These are phyloP conservation scores for Trichaptum fuscoviolaceum DNA, from an alignment of 768 basidiomycete genomes.

Conservation along the genomic window DNA sequence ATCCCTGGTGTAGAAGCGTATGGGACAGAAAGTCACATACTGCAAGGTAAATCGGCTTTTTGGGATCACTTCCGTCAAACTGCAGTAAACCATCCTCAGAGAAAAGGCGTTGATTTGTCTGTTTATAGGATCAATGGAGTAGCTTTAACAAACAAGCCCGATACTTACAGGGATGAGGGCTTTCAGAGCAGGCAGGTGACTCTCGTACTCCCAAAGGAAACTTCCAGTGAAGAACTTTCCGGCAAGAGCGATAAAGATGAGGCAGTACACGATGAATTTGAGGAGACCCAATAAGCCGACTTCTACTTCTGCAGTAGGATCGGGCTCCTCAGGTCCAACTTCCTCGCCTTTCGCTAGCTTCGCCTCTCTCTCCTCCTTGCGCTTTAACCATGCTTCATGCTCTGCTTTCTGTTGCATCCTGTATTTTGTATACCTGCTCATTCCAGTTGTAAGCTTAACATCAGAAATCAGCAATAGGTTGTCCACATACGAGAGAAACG, in stretches of 20 bases:
- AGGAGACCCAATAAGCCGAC: constrained; percentile 60
- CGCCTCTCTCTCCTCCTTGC: constrained; percentile 65
- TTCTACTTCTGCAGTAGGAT: constrained; percentile 66
- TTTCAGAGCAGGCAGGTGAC: constrained; percentile 54
- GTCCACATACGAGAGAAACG: constrained; percentile 73
- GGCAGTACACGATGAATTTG: constrained; percentile 58
- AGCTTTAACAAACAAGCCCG: neutral
- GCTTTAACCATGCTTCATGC: constrained; percentile 61
- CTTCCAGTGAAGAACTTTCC: constrained; percentile 87
- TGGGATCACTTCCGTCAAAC: constrained; percentile 65
- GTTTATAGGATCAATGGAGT: constrained; percentile 13
- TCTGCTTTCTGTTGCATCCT: constrained; percentile 52
- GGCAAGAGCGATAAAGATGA: constrained; percentile 51
- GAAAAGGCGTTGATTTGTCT: constrained; percentile 64
- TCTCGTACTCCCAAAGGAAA: constrained; percentile 78
- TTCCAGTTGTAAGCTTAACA: neutral
- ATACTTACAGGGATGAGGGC: constrained; percentile 57
- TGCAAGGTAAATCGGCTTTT: constrained; percentile 77
- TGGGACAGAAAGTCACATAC: constrained; percentile 38
- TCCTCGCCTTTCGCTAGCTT: constrained; percentile 71
- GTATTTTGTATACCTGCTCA: constrained; percentile 59
- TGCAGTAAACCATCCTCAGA: constrained; percentile 62
- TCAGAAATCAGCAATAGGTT: neutral
- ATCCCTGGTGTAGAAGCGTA: constrained; percentile 8
- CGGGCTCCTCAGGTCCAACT: constrained; percentile 66